Percentiles rank a stretch among this genome's conserved stretches.
Evolutionary conservation across 306 rosid species (phyloP).

Genomic region (Gynostemma pentaphyllum): DNA sequence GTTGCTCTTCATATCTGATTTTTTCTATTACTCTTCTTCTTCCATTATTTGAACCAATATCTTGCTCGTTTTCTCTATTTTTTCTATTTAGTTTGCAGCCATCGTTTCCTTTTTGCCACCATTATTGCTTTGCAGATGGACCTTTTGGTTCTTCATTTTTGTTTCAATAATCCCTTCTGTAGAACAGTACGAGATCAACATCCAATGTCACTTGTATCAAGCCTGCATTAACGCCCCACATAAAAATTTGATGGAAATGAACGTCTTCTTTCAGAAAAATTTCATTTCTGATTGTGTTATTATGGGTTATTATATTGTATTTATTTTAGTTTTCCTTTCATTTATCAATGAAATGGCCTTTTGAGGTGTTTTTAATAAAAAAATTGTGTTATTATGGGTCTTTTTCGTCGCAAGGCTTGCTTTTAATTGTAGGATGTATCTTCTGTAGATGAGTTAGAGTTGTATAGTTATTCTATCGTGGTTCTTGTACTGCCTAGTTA

Average conservation of each 20-base stretch:
- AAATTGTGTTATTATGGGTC: not conserved
- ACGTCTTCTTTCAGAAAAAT: not conserved
- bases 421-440: not conserved
- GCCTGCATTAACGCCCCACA: not conserved
- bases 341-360: no score
- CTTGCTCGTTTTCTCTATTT: not conserved
- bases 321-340: no score
- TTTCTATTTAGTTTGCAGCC: not conserved
- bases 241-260: not conserved
- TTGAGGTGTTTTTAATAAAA: no score
- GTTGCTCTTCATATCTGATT: not conserved
- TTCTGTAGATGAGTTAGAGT: not conserved
- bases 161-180: not conserved
- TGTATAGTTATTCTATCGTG: not conserved
- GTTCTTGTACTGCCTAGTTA: constrained; percentile 10
- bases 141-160: not conserved
- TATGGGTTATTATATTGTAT: no score
- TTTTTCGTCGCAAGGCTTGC: not conserved
- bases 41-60: not conserved
- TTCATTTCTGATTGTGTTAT: not conserved
- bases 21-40: not conserved
- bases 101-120: not conserved
- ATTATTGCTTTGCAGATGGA: not conserved
- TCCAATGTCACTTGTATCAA: no score
- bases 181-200: no score